Base-by-base conservation (phyloP, 768 basidiomycete genomes). In the Rhodosporidiobolus odoratus region DNA sequence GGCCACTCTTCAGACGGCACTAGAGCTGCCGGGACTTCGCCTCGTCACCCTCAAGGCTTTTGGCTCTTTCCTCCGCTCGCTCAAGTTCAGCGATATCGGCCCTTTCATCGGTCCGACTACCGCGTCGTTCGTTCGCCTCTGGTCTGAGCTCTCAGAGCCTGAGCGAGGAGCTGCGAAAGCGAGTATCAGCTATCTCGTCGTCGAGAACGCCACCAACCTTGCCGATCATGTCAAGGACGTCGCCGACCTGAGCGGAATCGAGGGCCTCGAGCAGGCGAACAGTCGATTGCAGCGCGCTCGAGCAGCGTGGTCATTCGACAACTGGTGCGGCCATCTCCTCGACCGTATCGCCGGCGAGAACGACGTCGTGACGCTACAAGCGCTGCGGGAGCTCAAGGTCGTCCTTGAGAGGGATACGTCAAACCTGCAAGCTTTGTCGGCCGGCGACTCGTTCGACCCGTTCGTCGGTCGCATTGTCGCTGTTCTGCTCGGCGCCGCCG, bases 1-100 rank as follows among this genome's bases (percentile, higher is more conserved):
- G 90, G 92, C 95, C 0, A 92, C 89, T 25, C 84, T 99, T 47
- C 95, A 98, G 80, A 92, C 90, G 10, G 90, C 89, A 81, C 83
- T 96, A n/a, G 79, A 82, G 41, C 83, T 91, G 17, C 84, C 85
- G 0, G 88, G 89, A 69, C 83, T 99, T 12, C 85, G 90, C 0
- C 86, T 89, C 67, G 87, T 87, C 12, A 89, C 92, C 0, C 81
- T 99, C 4, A 82, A 85, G 40, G 89, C 87, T 47, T 98, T 93
- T 92, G 79, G 84, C 64, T 83, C 81, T 34, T 96, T 97, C 80
- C 80, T 95, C 69, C 84, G 81, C 23, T 87, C 86, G 3, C 80
- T 95, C 27, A 82, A 83, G 5, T 83, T 85, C 27, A 79, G 78
- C 56, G 93, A 98, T 71, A 82, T 93, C 52, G 88, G 91, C 4